A percentile compares a stretch with the other conserved stretches of the same genome.
Conservation (phyloP, 2,329 filamentous ascomycete genomes). For the Neofusicoccum umdonicola region DNA sequence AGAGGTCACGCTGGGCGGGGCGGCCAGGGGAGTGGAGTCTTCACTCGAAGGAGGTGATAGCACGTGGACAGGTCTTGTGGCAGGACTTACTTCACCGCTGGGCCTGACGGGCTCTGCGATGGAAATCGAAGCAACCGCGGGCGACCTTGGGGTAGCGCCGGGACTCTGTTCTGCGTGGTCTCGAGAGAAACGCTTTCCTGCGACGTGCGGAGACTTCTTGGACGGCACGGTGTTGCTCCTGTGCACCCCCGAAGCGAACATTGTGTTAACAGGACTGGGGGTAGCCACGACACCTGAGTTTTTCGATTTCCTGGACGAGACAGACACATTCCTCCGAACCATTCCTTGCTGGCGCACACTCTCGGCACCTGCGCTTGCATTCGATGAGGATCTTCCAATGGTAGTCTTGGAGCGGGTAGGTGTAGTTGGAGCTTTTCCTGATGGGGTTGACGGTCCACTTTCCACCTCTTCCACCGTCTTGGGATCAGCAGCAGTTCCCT, state of each 20-base stretch:
- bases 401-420: slow-evolving; percentile 52
- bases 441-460: slow-evolving; percentile 61
- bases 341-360: slow-evolving; percentile 78
- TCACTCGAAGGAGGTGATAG: slow-evolving; percentile 40
- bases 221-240: slow-evolving; percentile 92
- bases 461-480: slow-evolving; percentile 66
- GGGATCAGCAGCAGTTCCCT: slow-evolving; percentile 95
- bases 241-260: slow-evolving; percentile 55
- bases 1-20: slow-evolving; percentile 23
- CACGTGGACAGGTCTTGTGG: slow-evolving; percentile 30
- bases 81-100: background rate
- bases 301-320: slow-evolving; percentile 83
- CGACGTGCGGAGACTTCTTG: slow-evolving; percentile 75
- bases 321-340: slow-evolving; percentile 83
- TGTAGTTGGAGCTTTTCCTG: slow-evolving; percentile 48
- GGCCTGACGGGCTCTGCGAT: slow-evolving; percentile 12
- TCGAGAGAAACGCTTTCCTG: slow-evolving; percentile 60
- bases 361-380: slow-evolving; percentile 82
- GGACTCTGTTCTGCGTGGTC: slow-evolving; percentile 11
- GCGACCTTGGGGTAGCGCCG: background rate
- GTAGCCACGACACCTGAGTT: slow-evolving; percentile 65
- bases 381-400: slow-evolving; percentile 76
- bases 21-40: slow-evolving; percentile 35
- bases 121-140: background rate
- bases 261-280: slow-evolving; percentile 53